A percentile compares a stretch with the other conserved stretches of the same genome.
These are phyloP conservation scores for Flaveria floridana DNA, from an alignment of 140 eudicot species.

Conservation along the genomic window DNA sequence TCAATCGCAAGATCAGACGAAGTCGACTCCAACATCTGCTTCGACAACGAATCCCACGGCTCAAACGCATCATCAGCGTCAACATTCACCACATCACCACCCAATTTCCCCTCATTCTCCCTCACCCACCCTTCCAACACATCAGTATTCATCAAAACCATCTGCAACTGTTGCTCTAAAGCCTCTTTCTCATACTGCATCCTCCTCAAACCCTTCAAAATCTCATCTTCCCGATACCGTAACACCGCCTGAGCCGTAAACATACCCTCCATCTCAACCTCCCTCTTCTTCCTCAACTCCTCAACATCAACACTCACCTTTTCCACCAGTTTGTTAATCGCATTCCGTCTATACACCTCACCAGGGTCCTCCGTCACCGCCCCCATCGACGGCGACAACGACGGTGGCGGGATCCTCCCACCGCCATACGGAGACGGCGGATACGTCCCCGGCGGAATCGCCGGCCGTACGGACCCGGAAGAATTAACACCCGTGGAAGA, in stretches of 20 bases:
- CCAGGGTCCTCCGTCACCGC: constrained; percentile 52
- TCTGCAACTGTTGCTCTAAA: constrained; percentile 71
- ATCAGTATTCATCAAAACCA: constrained; percentile 75
- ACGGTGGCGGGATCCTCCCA: constrained; percentile 25
- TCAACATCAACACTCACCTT: constrained; percentile 42
- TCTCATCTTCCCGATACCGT: constrained; percentile 55
- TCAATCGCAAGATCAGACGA: constrained; percentile 82
- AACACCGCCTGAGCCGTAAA: constrained; percentile 51
- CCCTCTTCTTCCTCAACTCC: constrained; percentile 59
- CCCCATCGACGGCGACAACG: neutral
- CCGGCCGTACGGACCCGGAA: constrained; percentile 25
- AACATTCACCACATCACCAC: constrained; percentile 27
- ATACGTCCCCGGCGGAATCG: constrained; percentile 34
- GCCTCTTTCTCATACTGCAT: constrained; percentile 67
- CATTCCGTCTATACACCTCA: constrained; percentile 58
- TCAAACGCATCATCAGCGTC: constrained; percentile 64
- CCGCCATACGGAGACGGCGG: constrained; percentile 33
- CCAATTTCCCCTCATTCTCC: constrained; percentile 73
- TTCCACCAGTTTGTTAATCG: constrained; percentile 42
- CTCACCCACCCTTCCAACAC: constrained; percentile 84
- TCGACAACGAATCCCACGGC: constrained; percentile 47
- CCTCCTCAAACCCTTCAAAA: constrained; percentile 51
- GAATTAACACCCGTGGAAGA: neutral
- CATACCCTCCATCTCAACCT: constrained; percentile 66
- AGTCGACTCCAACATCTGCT: constrained; percentile 64